Evolutionary conservation across 768 basidiomycete genomes (phyloP), one percentile per base, ranked within the genome.

Genomic region (Trametes meyenii): DNA sequence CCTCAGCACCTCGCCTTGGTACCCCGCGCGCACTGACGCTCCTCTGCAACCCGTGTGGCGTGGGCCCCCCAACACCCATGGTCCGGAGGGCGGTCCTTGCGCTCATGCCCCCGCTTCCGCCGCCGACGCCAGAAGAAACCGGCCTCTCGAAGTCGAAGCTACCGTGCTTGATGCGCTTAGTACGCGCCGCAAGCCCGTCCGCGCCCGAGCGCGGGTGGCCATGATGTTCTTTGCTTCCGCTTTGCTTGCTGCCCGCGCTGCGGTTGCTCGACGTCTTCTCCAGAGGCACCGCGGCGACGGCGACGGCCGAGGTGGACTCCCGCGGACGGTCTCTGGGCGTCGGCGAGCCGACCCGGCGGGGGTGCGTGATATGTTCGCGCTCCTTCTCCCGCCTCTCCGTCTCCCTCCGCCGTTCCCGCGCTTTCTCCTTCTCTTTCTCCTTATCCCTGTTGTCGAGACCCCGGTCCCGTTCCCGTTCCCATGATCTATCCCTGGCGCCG

Each of bases 81-180:
- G 52, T 60, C 17, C 59, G 63, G 50, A 70, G 46, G 11, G 66
- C 66, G n/a, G 64, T 63, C 56, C 50, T 59, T 35, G 67, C 55
- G 42, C 55, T 66, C 48, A 64, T 40, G 40, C 61, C 62, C 29
- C 46, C 60, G 17, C 58, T 60, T 21, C 52, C 46, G 24, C 56
- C 40, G 13, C 44, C 16, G 29, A 50, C 53, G 54, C 58, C 58
- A 48, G 68, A 24, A 4, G 70, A 70, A 14, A 83, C 80, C 0
- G 89, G 88, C 38, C 88, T 78, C 72, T 90, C 89, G 65, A 90
- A 90, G 68, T 90, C 89, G 70, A 90, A 90, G 67, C 85, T 88
- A 5, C 88, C 88, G 64, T 88, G 87, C 68, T 88, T 87, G 43
- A 77, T 81, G 1, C 82, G 66, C 33, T 70, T 70, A n/a, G 62